A percentile compares a stretch with the other conserved stretches of the same genome.
These are phyloP conservation scores for Tetrahymena malaccensis DNA, from an alignment of 73 alveolate species.

Conservation along the genomic window DNA sequence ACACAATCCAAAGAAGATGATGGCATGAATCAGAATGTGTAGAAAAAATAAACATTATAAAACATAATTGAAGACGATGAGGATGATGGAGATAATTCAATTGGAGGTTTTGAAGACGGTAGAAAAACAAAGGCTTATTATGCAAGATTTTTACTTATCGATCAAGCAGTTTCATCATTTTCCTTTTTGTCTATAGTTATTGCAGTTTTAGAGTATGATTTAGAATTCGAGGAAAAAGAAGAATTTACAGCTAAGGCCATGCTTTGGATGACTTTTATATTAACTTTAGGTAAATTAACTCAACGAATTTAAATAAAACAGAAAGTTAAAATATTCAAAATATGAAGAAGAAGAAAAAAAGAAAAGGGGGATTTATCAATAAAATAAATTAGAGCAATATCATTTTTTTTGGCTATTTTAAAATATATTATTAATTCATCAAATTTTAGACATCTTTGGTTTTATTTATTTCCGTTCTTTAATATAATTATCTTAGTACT, in stretches of 20 bases:
- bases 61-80: not conserved
- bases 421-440: too few species aligned
- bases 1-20: not conserved
- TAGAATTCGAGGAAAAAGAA: not conserved
- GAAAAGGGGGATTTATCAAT: too few species aligned
- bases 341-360: too few species aligned
- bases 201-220: not conserved
- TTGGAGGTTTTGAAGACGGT: not conserved
- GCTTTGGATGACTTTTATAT: not conserved
- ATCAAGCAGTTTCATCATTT: not conserved
- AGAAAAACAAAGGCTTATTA: not conserved
- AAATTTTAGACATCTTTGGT: too few species aligned
- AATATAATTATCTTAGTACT: too few species aligned
- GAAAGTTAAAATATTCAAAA: not conserved
- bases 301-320: not conserved
- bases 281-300: not conserved
- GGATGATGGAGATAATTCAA: not conserved
- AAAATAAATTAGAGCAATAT: too few species aligned
- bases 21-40: not conserved
- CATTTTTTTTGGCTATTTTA: too few species aligned
- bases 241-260: not conserved
- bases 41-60: not conserved
- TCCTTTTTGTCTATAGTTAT: not conserved
- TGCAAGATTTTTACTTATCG: not conserved
- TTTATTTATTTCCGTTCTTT: too few species aligned